Evolutionary conservation across 1,284 basidiomycete species (phyloP), one percentile per base, ranked within the genome.

Genomic region (Leccinum fallax): DNA sequence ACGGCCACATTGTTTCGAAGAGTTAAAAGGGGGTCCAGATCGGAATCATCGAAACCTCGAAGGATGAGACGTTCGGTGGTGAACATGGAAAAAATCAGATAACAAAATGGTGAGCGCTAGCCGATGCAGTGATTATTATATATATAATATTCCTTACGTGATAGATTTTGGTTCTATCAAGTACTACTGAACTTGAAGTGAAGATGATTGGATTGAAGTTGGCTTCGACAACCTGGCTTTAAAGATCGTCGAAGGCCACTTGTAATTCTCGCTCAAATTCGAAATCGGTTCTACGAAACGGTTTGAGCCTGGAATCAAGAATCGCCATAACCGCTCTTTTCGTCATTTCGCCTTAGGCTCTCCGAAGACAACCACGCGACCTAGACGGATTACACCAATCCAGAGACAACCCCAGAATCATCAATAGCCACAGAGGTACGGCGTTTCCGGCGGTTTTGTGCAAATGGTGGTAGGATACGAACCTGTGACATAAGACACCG

Each of bases 1-100:
- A 63, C 63, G n/a, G 32, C 32, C 34, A 52, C 48, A 52, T 63
- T 43, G 8, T 63, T 67, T 7, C 61, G 55, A 4, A 69, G 49
- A 38, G 38, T 32, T 21, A 63, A 48, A 2, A 66, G 36, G 28
- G 8, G 2, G 28, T 66, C 53, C 9, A 61, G 32, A 26, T 66
- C 63, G 10, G 34, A 26, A 5, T 67, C 57, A 52, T 61, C 16
- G 40, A 64, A 63, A 8, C 46, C 56, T 24, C 59, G 61, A 43
- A 66, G 59, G 1, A 52, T 30, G n/a, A 68, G 57, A 16, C 8
- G 54, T 9, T 61, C 46, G 32, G 68, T 63, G 57, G 58, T 58
- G 34, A 69, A 66, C 61, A 67, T 58, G 10, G 19, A 19, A 49
- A 7, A 16, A 3, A 52, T 16, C 19, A 49, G 48, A 49, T 49